These are phyloP conservation scores for Albophoma yamanashiensis DNA, from an alignment of 2,329 filamentous ascomycete species.

Conservation along the genomic window DNA sequence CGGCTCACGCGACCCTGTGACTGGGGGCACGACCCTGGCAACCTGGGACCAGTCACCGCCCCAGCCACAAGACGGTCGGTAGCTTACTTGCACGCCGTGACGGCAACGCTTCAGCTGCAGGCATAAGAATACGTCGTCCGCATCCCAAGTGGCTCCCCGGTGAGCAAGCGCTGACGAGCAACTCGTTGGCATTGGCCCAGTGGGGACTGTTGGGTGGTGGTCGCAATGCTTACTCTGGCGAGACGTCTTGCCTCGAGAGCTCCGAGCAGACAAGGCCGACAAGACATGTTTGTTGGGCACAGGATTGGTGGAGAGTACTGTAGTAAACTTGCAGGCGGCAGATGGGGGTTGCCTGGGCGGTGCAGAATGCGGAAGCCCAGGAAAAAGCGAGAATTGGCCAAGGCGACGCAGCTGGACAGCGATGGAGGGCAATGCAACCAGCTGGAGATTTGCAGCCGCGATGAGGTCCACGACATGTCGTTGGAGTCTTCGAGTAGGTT, in stretches of 20 bases:
- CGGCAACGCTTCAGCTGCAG: not conserved
- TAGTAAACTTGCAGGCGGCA: not conserved
- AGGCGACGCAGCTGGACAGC: not conserved
- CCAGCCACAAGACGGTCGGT: not conserved
- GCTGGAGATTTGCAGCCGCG: not conserved
- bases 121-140: not conserved
- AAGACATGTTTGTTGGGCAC: not conserved
- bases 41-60: not conserved
- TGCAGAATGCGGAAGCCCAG: not conserved
- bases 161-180: slow-evolving; percentile 2
- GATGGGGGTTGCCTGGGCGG: not conserved
- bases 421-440: not conserved
- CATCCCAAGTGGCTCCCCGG: not conserved
- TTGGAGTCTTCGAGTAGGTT: not conserved
- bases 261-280: not conserved
- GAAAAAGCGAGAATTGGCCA: not conserved
- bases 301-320: not conserved
- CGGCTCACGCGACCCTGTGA: slow-evolving; percentile 5
- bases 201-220: not conserved
- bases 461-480: not conserved
- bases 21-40: slow-evolving; percentile 1
- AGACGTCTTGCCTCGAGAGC: not conserved
- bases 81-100: not conserved
- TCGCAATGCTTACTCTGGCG: not conserved
- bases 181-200: not conserved